Percentiles rank a stretch among this genome's conserved stretches.
Conservation (phyloP, 306 rosid genomes). For the Prunus davidiana region DNA sequence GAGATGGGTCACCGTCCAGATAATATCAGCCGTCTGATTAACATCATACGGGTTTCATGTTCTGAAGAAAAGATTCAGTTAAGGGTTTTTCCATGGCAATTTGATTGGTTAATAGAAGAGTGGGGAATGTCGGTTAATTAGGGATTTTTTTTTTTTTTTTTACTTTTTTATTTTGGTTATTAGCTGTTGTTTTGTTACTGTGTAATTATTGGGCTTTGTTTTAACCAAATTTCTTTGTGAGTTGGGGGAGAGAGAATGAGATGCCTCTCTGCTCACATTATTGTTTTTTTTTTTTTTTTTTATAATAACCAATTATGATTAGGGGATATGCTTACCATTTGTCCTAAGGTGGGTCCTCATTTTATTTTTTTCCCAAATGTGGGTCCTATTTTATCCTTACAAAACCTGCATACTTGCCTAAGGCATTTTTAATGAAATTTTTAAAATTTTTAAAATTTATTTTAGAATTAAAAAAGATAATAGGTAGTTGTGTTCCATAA, state of each 20-base stretch:
- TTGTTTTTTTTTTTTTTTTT: background rate
- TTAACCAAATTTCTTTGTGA: background rate
- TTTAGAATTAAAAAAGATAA: no score
- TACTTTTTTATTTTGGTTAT: background rate
- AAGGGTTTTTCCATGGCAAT: background rate
- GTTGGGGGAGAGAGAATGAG: background rate
- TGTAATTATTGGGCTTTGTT: background rate
- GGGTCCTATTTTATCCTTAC: conserved; percentile 10
- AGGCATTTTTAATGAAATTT: background rate
- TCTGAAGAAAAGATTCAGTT: background rate
- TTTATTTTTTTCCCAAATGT: background rate
- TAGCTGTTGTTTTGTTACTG: background rate
- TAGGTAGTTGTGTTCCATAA: no score
- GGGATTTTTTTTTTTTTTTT: background rate
- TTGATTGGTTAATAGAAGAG: background rate
- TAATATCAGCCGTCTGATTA: conserved; percentile 17
- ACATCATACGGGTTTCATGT: conserved; percentile 22
- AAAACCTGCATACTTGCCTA: background rate
- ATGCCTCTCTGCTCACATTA: background rate
- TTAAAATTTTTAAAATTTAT: no score
- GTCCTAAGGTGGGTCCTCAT: background rate
- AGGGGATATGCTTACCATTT: no score
- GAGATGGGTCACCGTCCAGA: conserved; percentile 9
- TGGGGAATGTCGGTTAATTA: background rate
- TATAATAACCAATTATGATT: no score